Percentiles rank a stretch among this genome's conserved stretches.
Conservation (phyloP, 73 alveolate genomes). For the Symbiodinium natans region DNA sequence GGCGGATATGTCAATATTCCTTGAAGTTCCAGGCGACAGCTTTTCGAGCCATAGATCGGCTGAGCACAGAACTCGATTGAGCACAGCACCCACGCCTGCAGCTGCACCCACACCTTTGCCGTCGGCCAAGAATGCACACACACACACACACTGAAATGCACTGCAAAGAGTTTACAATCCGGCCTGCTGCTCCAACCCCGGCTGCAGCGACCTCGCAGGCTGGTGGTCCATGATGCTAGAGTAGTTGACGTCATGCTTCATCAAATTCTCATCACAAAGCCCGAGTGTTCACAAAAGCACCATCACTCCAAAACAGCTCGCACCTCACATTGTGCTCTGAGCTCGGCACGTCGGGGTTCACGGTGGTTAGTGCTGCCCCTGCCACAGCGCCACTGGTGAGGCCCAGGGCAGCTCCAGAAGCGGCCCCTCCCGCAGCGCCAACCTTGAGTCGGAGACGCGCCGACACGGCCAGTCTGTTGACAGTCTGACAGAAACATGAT, state of each 20-base stretch:
- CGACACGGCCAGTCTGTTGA: too few relatives aligned
- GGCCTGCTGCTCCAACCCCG: conserved; percentile 90
- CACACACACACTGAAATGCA: not conserved
- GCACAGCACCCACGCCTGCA: conserved; percentile 82
- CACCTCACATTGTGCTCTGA: not conserved
- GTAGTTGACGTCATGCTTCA: not conserved
- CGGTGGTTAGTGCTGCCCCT: conserved; percentile 80
- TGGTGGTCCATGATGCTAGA: not conserved
- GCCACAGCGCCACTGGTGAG: conserved; percentile 85
- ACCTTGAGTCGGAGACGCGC: conserved; percentile 27
- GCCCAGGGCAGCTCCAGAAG: conserved; percentile 89
- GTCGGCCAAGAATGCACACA: not conserved
- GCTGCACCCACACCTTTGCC: conserved; percentile 72
- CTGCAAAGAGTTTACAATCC: not conserved
- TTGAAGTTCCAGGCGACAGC: not conserved
- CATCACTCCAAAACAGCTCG: not conserved
- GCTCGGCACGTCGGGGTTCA: conserved; percentile 47
- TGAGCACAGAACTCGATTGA: conserved; percentile 49
- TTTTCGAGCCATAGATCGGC: too few relatives aligned
- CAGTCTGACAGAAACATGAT: too few relatives aligned
- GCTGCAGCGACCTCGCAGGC: conserved; percentile 61
- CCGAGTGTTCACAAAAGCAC: not conserved
- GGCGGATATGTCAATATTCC: not conserved
- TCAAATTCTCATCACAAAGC: not conserved
- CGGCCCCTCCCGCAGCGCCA: conserved; percentile 92